phyloP scores from a whole-genome alignment of 192 early-diverging fungal species.

The Coemansia sp. region DNA sequence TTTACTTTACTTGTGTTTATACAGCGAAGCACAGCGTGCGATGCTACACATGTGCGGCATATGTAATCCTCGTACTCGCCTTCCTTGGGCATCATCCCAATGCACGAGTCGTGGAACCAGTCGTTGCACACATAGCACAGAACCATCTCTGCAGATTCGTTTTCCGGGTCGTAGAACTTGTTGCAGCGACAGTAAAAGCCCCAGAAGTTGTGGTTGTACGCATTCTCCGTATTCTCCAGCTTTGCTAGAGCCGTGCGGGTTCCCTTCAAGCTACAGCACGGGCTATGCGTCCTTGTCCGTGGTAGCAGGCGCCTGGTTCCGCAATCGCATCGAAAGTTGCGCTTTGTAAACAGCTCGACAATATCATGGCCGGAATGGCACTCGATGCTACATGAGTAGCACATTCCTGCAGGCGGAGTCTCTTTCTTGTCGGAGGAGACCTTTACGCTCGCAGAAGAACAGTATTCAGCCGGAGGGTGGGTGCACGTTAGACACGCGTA shows the following conservation, averaged over 20 bases:
- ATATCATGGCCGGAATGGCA: constrained; percentile 78
- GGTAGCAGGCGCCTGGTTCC: constrained; percentile 58
- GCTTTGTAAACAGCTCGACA: constrained; percentile 82
- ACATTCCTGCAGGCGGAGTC: constrained; percentile 58
- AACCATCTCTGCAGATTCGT: constrained; percentile 74
- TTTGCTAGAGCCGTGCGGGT: constrained; percentile 14
- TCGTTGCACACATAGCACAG: constrained; percentile 88
- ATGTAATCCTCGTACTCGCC: constrained; percentile 38
- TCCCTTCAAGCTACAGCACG: constrained; percentile 36
- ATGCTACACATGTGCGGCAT: constrained; percentile 38
- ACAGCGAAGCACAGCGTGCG: constrained; percentile 26
- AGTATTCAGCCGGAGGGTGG: constrained; percentile 28
- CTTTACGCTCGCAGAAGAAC: background rate
- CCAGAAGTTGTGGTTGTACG: constrained; percentile 81
- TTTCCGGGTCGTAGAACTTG: constrained; percentile 68
- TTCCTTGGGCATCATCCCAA: constrained; percentile 57
- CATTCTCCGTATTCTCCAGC: constrained; percentile 65
- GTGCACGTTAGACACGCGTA: constrained; percentile 83
- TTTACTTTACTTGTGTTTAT: constrained; percentile 22
- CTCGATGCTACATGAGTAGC: constrained; percentile 78
- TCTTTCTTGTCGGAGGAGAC: background rate
- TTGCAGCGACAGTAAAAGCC: constrained; percentile 88
- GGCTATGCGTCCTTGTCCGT: background rate
- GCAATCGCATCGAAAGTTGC: constrained; percentile 89
- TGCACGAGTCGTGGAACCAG: constrained; percentile 77